Conservation (phyloP, 106 monocot genomes). For the Chionographis japonica region DNA sequence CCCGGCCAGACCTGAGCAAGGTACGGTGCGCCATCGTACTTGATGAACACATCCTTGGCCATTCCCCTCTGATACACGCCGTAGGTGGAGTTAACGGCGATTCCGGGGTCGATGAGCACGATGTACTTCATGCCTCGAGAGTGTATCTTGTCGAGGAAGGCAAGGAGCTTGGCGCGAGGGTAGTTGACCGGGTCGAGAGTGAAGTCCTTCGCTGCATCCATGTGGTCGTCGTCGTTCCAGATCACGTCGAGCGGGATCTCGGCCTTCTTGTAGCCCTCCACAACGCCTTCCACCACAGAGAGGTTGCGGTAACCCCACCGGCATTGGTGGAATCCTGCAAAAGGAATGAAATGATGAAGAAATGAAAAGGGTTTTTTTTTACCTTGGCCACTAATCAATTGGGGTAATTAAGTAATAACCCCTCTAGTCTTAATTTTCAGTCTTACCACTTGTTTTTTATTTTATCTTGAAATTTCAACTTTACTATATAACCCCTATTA, state of each 20-base stretch:
- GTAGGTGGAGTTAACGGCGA: constrained; percentile 72
- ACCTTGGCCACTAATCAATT: too few species aligned
- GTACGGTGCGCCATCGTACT: constrained; percentile 74
- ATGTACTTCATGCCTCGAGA: constrained; percentile 78
- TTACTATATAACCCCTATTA: too few species aligned
- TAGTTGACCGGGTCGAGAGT: constrained; percentile 82
- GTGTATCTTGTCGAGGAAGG: constrained; percentile 79
- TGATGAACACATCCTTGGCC: constrained; percentile 78
- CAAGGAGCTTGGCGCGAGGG: constrained; percentile 59
- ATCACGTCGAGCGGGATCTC: constrained; percentile 89
- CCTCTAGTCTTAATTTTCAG: too few species aligned
- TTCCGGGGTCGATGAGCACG: constrained; percentile 91
- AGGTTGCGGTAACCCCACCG: constrained; percentile 93
- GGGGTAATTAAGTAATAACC: too few species aligned
- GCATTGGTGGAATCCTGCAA: constrained; percentile 94
- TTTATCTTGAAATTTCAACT: too few species aligned
- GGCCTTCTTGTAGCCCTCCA: constrained; percentile 79
- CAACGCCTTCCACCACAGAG: constrained; percentile 83
- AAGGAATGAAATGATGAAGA: too few species aligned
- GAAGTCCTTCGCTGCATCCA: constrained; percentile 94
- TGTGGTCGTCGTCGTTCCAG: constrained; percentile 99
- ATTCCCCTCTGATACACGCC: constrained; percentile 68
- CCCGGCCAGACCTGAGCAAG: constrained; percentile 97
- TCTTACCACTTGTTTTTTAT: too few species aligned
- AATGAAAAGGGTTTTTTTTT: too few species aligned